Evolutionary conservation across 352 stramenopile genomes (phyloP), one percentile per base, ranked within the genome.

Genomic region (Pythium guiyangense): DNA sequence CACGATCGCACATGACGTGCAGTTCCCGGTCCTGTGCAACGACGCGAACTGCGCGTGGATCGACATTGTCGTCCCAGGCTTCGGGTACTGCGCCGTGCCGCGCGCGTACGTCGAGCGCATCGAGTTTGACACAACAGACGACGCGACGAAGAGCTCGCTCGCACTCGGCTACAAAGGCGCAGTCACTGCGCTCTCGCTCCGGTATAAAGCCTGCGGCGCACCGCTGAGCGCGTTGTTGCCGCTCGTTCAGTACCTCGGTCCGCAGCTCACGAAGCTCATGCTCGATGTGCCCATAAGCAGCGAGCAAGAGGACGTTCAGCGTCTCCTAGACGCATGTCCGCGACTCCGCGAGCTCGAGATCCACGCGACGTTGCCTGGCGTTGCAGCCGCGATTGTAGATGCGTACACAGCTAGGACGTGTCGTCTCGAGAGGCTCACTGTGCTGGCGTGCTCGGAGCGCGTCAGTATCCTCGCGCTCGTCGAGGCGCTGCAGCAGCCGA

Each of bases 61-160:
- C 47, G 47, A 52, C 17, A 52, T 52, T n/a, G 26, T 52, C 5
- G 27, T 52, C 6, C 47, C 47, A 1, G 47, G 47, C 15, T 42
- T 40, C 12, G 47, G 47, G 15, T 52, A 52, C 47, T 52, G 47
- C 29, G 47, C 47, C 3, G 47, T 52, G 9, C 47, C 47, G 27
- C 47, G 47, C 4, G 47, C 10, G 27, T 17, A 10, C 3, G 47
- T 52, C 14, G 25, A 52, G 26, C 14, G 18, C 27, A 22, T 52
- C 29, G 27, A 15, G 47, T 14, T 40, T 8, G 47, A 52, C 6
- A 11, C 14, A 12, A 26, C 17, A n/a, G 18, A 3, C 26, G 18
- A 25, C 26, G 10, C 47, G 26, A 27, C 17, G 12, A 52, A 52
- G 47, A 52, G 47, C 47, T 52, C 47, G 27, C 27, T 52, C 2